Evolutionary conservation across 352 stramenopile species (phyloP), one percentile per base, ranked within the genome.

Genomic region (Phytophthora tentaculata): DNA sequence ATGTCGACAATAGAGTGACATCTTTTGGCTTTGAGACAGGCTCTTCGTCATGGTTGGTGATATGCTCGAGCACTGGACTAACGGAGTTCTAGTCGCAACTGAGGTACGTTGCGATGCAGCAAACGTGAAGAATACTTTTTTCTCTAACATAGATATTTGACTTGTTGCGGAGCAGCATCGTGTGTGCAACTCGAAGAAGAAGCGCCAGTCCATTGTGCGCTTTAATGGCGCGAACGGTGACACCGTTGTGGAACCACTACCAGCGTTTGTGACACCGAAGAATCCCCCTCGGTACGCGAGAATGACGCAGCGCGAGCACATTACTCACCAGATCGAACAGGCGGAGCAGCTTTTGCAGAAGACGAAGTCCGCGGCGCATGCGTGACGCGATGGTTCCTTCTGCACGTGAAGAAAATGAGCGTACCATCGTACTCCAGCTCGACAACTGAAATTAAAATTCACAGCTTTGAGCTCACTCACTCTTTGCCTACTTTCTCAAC

Each of bases 41-140:
- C 73, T 95, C 29, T 90, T 95, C 23, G 61, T 95, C 14, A 86
- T 95, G 77, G 75, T 95, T 44, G 87, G 87, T 19, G 87, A 95
- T 48, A 83, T 95, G 59, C 72, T 94, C 9, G 87, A 95, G 64
- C 84, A 85, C 6, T 94, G 84, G 85, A 95, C 87, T 12, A 95
- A 95, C 51, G 87, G 87, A 23, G 59, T 84, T 26, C 53, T 95
- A 6, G 61, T 81, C 28, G 87, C 87, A 8, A 95, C 87, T 0
- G 84, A 92, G 74, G 86, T 94, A 69, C 28, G 55, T 35, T 41
- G n/a, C 9, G 47, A 16, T 43, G 17, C 19, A 22, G 23, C n/a
- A 43, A n/a, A 6, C 35, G 35, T 50, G 9, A 19, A 26, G 5
- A 28, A 41, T 41, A 20, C n/a, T 24, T 19, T 49, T 53, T 35